phyloP scores from a whole-genome alignment of 2,329 filamentous ascomycete species.

The Allantophomopsis lycopodina region DNA sequence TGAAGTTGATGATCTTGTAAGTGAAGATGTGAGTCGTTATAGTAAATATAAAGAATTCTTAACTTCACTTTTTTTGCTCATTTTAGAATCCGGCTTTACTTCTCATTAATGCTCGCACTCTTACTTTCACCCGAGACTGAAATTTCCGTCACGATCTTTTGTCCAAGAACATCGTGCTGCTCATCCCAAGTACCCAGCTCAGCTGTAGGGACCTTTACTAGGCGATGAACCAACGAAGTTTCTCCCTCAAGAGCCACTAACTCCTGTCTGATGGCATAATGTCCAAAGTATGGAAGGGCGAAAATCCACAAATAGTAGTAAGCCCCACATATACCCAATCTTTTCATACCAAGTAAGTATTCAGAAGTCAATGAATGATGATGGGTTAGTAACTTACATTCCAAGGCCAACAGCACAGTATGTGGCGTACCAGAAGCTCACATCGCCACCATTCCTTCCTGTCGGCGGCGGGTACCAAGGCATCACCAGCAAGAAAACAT shows the following conservation, averaged over 20 bases:
- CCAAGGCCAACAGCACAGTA: conserved; percentile 51
- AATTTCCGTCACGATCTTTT: background rate
- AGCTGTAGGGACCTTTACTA: conserved; percentile 37
- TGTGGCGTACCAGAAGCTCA: conserved; percentile 63
- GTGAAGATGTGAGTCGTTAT: too few species aligned
- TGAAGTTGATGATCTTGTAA: too few species aligned
- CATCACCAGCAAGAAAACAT: conserved; percentile 51
- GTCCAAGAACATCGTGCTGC: conserved; percentile 31
- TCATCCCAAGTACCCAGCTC: conserved; percentile 43
- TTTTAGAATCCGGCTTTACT: too few species aligned
- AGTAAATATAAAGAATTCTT: too few species aligned
- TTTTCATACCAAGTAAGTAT: conserved; percentile 10
- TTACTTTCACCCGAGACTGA: too few species aligned
- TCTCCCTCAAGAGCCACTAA: conserved; percentile 33
- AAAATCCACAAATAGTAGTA: conserved; percentile 49
- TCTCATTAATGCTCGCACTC: too few species aligned
- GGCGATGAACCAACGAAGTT: conserved; percentile 26
- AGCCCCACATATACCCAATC: conserved; percentile 33
- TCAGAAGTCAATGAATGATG: background rate
- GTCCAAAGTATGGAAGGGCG: conserved; percentile 33
- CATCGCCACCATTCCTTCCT: conserved; percentile 45
- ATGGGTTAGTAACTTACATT: conserved; percentile 39
- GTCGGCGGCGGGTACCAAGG: conserved; percentile 57
- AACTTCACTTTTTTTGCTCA: too few species aligned
- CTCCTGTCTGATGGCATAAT: conserved; percentile 41